Evolutionary conservation across 169 alveolate species (phyloP), one percentile per base, ranked within the genome.

Genomic region (Miamiensis avidus): DNA sequence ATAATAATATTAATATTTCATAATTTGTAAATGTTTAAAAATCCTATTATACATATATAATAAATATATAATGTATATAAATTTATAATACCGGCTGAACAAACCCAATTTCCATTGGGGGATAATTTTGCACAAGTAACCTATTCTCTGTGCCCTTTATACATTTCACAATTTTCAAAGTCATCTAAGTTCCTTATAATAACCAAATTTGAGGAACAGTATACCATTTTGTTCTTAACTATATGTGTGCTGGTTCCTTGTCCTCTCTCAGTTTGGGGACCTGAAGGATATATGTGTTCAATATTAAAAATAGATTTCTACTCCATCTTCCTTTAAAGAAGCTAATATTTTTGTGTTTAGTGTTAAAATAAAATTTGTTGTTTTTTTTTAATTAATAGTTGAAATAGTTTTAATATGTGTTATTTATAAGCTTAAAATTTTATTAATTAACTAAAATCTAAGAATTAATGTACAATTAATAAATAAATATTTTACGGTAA

Each of bases 201-300:
- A 25, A 86, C 87, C 27, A 82, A 65, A 75, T 86, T 86, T 30
- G 87, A 79, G 6, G 84, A 34, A 76, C 82, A 81, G 74, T 86
- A 86, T 30, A 86, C 79, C 29, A 86, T 49, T 25, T 81, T 33
- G n/a, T 74, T 86, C 1, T 82, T 74, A 31, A 34, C 64, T 49
- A 79, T 49, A 30, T 79, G 84, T 20, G 81, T 34, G 30, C 75
- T 77, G 25, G 84, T 31, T 28, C 82, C 75, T 65, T 81, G 34
- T 34, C 84, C 90, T 81, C 90, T 86, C 74, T 81, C 90, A 31
- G 90, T 86, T 31, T 34, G n/a, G 28, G 90, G 87, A 34, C 76
- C 31, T 29, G 90, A 84, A 65, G 90, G 84, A 30, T 31, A 69
- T 15, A 72, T 28, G 11, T 72, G 33, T 20, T 31, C 74, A 49